phyloP scores from a whole-genome alignment of 805 yeast genomes.

The Kazachstania viticola region DNA sequence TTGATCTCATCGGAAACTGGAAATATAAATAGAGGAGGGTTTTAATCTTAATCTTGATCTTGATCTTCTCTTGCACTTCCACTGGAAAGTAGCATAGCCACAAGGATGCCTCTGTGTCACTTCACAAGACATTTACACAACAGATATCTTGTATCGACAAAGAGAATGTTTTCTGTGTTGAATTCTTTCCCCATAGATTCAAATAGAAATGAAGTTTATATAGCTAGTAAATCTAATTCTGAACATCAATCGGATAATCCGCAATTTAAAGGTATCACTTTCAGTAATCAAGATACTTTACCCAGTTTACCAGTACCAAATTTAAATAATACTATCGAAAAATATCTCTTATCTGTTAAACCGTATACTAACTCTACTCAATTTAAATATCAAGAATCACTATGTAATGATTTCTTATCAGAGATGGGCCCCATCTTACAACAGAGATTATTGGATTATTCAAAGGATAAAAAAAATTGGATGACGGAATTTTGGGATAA shows the following conservation, averaged over 20 bases:
- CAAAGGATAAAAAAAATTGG: constrained; percentile 67
- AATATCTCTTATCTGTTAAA: constrained; percentile 59
- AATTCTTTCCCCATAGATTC: constrained; percentile 18
- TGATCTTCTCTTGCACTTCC: too few species aligned
- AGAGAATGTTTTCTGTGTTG: too few species aligned
- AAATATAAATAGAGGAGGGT: too few species aligned
- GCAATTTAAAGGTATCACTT: constrained; percentile 51
- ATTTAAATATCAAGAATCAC: constrained; percentile 35
- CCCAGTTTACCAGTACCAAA: constrained; percentile 86
- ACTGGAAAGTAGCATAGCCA: too few species aligned
- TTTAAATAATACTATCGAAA: constrained; percentile 53
- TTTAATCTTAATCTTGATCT: too few species aligned
- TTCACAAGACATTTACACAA: too few species aligned
- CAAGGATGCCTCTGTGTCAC: too few species aligned
- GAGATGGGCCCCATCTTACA: constrained; percentile 65
- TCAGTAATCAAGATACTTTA: constrained; percentile 55
- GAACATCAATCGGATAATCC: constrained; percentile 12
- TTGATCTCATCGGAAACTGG: too few species aligned
- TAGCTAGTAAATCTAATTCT: constrained; percentile 15
- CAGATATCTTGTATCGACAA: too few species aligned
- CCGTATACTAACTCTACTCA: constrained; percentile 47
- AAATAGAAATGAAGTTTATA: constrained; percentile 18
- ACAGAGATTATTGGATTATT: constrained; percentile 44
- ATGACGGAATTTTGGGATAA: constrained; percentile 87
- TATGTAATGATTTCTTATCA: constrained; percentile 58